Evolutionary conservation across 441 rosid genomes (phyloP), one percentile per base, ranked within the genome.

Genomic region (Biscutella laevigata): DNA sequence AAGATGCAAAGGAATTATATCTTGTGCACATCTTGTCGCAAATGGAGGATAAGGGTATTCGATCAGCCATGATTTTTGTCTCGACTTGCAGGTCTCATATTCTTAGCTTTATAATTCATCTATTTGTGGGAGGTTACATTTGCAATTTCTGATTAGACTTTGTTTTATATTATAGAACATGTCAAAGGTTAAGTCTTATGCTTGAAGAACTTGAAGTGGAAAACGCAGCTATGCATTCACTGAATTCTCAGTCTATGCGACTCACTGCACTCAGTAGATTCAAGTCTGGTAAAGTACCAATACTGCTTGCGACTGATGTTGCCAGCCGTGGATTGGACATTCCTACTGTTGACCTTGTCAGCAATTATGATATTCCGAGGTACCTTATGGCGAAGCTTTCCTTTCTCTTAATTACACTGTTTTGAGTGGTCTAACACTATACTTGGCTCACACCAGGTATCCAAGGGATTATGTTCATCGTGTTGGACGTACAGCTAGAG

Each of bases 401-500:
- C 7, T 1, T 27, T 26, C 17, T 37, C 20, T 39, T 46, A 13
- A 19, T 3, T 10, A 21, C 13, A 6, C 38, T 26, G 20, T 54
- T 36, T 42, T 17, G 22, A 24, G 13, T 53, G 35, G 26, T 39
- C 41, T 61, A 39, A 55, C 34, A 44, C 26, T 14, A 7, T 5
- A 4, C 6, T 33, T 39, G 36, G 35, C 39, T 47, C 22, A 11
- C 39, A 71, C 59, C 72, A 92, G 97, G 73, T 71, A 64, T 71
- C 82, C 95, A 4, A 82, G 86, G 62, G 99, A 92, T 71, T 92
- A 92, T 67, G 89, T 84, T 39, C 99, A 92, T 74, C 95, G 94
- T 62, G 99, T 88, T 13, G 97, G 99, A 24, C 94, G 95, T 74
- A 88, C 97, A 30, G 97, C 99, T 53, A 84, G 97, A 71, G 99